Evolutionary conservation across 2,329 filamentous ascomycete species (phyloP).

Genomic region (Fusarium sp.): DNA sequence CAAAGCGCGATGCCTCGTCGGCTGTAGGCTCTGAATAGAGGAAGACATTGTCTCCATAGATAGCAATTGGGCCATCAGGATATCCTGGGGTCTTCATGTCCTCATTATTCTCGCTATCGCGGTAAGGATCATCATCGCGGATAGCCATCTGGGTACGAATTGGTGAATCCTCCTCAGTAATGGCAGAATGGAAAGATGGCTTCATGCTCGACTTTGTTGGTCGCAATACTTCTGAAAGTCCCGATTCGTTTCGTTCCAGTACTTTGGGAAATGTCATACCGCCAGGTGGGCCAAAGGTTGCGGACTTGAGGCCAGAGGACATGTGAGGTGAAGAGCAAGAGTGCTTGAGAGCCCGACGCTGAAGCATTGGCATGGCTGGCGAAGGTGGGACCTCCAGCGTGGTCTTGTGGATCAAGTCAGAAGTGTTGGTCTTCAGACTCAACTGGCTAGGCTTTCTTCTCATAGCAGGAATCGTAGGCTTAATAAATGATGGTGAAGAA

Average conservation of each 20-base stretch:
- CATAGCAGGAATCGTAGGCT: conserved; percentile 78
- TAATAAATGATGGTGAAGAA: conserved; percentile 82
- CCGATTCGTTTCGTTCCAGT: conserved; percentile 70
- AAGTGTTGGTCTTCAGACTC: conserved; percentile 79
- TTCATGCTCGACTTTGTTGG: conserved; percentile 62
- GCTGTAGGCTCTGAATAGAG: conserved; percentile 85
- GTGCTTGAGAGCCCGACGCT: conserved; percentile 74
- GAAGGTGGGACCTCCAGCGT: conserved; percentile 69
- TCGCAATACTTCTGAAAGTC: conserved; percentile 69
- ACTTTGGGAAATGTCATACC: conserved; percentile 75
- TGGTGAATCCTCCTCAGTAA: conserved; percentile 69
- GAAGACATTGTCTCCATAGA: conserved; percentile 82
- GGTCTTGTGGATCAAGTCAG: conserved; percentile 64
- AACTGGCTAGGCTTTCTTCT: conserved; percentile 83
- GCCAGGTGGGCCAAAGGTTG: conserved; percentile 70
- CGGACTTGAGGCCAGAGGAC: conserved; percentile 69
- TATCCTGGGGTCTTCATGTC: conserved; percentile 87
- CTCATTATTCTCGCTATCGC: conserved; percentile 78
- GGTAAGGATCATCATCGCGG: conserved; percentile 68
- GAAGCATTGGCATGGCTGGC: conserved; percentile 69
- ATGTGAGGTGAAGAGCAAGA: conserved; percentile 77
- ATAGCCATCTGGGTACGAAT: conserved; percentile 74
- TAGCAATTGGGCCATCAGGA: conserved; percentile 83
- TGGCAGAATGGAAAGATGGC: conserved; percentile 58
- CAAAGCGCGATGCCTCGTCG: conserved; percentile 81